Evolutionary conservation across 805 yeast genomes (phyloP).

Genomic region (Metahyphopichia silvanorum): DNA sequence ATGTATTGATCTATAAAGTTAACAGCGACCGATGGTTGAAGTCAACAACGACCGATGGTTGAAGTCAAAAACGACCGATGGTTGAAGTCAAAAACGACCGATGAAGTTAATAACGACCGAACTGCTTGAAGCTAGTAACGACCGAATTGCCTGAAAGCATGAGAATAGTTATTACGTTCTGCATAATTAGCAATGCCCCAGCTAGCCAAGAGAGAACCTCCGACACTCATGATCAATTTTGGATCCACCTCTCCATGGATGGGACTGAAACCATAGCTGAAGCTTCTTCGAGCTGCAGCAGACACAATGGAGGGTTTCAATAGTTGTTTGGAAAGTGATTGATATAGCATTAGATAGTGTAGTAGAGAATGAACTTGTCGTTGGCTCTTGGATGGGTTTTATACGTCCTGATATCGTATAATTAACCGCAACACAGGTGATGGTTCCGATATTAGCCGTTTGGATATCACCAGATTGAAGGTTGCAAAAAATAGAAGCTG

Average conservation of each 20-base stretch:
- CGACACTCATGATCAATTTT: conserved; percentile 17
- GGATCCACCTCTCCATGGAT: too few species aligned
- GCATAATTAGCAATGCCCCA: conserved; percentile 27
- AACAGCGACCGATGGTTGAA: too few species aligned
- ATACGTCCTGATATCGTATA: conserved; percentile 1
- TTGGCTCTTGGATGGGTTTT: not conserved
- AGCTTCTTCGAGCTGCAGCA: too few species aligned
- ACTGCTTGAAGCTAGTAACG: conserved; percentile 8
- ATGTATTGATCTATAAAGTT: too few species aligned
- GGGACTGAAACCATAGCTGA: too few species aligned
- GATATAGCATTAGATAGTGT: not conserved
- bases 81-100: too few species aligned
- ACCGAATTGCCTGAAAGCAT: conserved; percentile 31
- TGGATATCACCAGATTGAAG: not conserved
- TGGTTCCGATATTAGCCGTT: not conserved
- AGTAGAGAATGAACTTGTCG: not conserved
- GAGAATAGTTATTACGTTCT: conserved; percentile 24
- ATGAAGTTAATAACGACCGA: too few species aligned
- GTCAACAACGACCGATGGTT: too few species aligned
- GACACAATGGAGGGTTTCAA: not conserved
- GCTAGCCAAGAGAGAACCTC: conserved; percentile 22
- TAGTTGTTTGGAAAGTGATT: not conserved
- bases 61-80: too few species aligned
- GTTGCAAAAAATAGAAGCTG: not conserved
- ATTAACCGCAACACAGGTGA: not conserved